Evolutionary conservation across 208 protist genomes (phyloP), one percentile per base, ranked within the genome.

Genomic region (Leishmania gerbilli): DNA sequence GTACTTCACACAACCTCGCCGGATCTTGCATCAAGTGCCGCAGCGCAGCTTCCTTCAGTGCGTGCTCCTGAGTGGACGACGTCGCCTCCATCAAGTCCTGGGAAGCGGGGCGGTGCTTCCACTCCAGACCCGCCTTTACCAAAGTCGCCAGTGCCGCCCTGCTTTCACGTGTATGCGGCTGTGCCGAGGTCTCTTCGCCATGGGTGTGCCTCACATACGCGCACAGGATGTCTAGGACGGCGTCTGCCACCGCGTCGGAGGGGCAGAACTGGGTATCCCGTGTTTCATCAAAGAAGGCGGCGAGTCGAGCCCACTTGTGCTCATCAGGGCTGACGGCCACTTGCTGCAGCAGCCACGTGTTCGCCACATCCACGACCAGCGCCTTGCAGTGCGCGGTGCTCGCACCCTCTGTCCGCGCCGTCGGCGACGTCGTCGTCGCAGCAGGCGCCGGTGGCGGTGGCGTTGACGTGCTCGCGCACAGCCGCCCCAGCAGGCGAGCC

Each of bases 1-100:
- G 87, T 13, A 93, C 40, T n/a, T 71, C 76, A 24, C 86, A 78
- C 6, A 89, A 55, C 58, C 87, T 83, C 37, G 49, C 60, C 0
- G 88, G 86, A 79, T 95, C 87, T 47, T 83, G 85, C 86, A 95
- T 79, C 58, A 92, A 79, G 83, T 95, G 87, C 13, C 86, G 62
- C 55, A 83, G 76, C 71, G 94, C 81, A 7, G 80, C 84, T 27
- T 88, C 84, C 79, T 88, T 79, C 24, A 95, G 77, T 60, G 77
- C 67, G 34, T 82, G 40, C 77, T 88, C 71, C n/a, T 84, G 79
- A 19, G 71, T 84, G n/a, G 56, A 24, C 13, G 81, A 68, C 17
- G 87, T 82, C 9, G 87, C 89, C 58, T 87, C 74, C 76, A 74
- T 60, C 8, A 96, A 76, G 15, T 83, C 74, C 78, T 80, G 71